Base-by-base conservation (phyloP, 169 alveolate genomes). In the Cyclospora cayetanensis region DNA sequence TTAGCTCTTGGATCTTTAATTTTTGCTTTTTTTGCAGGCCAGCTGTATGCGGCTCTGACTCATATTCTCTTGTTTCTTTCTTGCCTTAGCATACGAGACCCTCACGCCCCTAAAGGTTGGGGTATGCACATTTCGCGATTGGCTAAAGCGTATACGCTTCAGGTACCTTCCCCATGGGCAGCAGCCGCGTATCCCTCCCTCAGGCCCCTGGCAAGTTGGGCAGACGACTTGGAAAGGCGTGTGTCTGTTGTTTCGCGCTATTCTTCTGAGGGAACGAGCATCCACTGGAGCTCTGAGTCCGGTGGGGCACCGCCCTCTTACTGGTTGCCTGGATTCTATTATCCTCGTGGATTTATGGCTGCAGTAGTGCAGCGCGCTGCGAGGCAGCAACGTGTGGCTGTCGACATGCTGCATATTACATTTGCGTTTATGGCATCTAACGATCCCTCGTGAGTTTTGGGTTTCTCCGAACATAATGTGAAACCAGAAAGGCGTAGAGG, bases 361-460 rank as follows among this genome's bases (percentile, higher is more conserved):
- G 98, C 98, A 34, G 96, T 96, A 46, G 93, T 95, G 60, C 97
- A 98, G 94, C 96, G 97, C 93, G 97, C 93, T 89, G 98, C 99
- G 53, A 95, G 99, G 87, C 94, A 95, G 94, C 95, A 94, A 85
- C 93, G 90, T 86, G 95, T 97, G 72, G 98, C 99, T 7, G 97
- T 97, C 27, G 99, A 97, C 93, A 95, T 95, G 89, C 90, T 97
- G 50, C 93, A 90, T 22, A 96, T 96, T 92, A 96, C 96, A 76
- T 96, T 95, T 94, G 94, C 96, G n/a, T 93, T 95, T 9, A 29
- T 87, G 70, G 66, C 31, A 9, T 7, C 25, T 50, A 34, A 25
- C 50, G 84, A 72, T 7, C 70, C 70, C 4, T 9, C 9, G 70
- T 55, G 27, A 55, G 70, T 55, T 7, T 15, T 15, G 60, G n/a